Percentiles rank a stretch among this genome's conserved stretches.
Evolutionary conservation across 371 early-diverging fungal species (phyloP).

Genomic region (Mortierella sp.): DNA sequence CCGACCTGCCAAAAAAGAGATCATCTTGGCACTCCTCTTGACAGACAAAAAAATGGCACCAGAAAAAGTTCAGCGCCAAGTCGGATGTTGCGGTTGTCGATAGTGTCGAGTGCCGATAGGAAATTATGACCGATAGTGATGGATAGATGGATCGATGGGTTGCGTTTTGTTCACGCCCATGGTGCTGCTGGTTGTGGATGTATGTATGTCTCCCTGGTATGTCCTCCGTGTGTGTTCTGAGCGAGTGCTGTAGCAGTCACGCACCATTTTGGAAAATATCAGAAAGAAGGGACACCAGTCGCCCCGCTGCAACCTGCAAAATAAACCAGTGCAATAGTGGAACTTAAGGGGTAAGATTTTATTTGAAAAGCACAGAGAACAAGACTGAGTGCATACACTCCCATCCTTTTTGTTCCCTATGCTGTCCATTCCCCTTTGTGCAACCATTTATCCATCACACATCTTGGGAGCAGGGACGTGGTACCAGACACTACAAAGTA

Average conservation of each 20-base stretch:
- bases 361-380: no score
- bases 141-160: conserved; percentile 52
- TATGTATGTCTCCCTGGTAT: background rate
- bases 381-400: no score
- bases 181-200: background rate
- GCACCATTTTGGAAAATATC: conserved; percentile 53
- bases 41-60: background rate
- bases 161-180: background rate
- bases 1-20: background rate
- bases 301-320: background rate
- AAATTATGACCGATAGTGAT: conserved; percentile 14
- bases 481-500: no score
- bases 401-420: no score
- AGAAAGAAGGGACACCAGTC: conserved; percentile 48
- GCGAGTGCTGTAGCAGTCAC: conserved; percentile 35
- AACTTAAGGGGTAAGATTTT: background rate
- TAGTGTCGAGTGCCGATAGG: background rate
- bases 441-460: no score
- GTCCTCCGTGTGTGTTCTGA: background rate
- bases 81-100: background rate
- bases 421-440: no score
- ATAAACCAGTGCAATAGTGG: background rate
- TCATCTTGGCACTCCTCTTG: background rate
- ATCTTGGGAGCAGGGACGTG: no score
- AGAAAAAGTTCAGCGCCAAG: background rate